Percentiles rank a stretch among this genome's conserved stretches.
Evolutionary conservation across 495 filamentous ascomycete genomes (phyloP).

Genomic region (Tuber calosporum): DNA sequence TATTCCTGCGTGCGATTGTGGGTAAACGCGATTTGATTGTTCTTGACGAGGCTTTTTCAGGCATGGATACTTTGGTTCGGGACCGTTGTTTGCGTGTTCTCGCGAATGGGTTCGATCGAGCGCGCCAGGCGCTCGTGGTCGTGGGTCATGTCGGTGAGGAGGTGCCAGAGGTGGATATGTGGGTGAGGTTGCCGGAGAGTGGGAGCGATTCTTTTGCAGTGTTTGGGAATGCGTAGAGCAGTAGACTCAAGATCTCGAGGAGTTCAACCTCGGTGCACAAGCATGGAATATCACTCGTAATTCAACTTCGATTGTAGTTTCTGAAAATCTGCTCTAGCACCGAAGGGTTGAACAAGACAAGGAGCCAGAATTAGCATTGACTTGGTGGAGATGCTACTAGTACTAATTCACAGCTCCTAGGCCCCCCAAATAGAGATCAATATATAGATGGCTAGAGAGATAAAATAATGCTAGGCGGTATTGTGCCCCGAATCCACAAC

Average conservation of each 20-base stretch:
- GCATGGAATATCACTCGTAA: neutral
- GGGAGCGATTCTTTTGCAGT: slow-evolving; percentile 23
- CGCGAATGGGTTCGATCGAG: slow-evolving; percentile 47
- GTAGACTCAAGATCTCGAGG: neutral
- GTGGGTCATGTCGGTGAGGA: slow-evolving; percentile 88
- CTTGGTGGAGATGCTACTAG: neutral
- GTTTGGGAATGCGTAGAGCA: slow-evolving; percentile 23
- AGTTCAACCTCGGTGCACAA: neutral
- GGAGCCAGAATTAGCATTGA: no score
- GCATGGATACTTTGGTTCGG: slow-evolving; percentile 73
- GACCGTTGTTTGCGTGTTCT: slow-evolving; percentile 79
- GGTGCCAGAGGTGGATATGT: slow-evolving; percentile 72
- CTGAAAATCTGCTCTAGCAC: neutral
- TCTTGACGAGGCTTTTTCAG: slow-evolving; percentile 86
- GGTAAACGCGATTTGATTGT: slow-evolving; percentile 81
- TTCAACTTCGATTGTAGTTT: neutral
- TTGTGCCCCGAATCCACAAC: neutral
- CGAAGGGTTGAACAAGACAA: neutral
- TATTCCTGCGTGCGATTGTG: slow-evolving; percentile 78
- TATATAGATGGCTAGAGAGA: neutral
- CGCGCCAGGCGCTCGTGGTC: slow-evolving; percentile 67
- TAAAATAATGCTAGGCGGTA: neutral
- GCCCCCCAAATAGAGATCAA: neutral
- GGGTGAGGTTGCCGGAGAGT: slow-evolving; percentile 49
- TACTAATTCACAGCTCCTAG: neutral